phyloP scores from a whole-genome alignment of 73 alveolate species.

The Tetrahymena thermophila region DNA sequence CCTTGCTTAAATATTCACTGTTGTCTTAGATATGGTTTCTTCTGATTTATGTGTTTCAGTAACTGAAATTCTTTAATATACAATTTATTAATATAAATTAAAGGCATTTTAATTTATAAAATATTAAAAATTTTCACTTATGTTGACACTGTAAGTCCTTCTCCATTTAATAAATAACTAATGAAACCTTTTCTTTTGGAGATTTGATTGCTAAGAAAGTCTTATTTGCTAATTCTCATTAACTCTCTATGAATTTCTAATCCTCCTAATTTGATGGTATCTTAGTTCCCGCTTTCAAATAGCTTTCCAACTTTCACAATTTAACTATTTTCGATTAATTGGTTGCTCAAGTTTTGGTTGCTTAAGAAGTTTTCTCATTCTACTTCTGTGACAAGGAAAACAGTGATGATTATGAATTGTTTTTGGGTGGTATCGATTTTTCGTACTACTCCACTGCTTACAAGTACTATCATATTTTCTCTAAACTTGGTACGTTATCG shows the following conservation, averaged over 20 bases:
- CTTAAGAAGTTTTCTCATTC: constrained; percentile 61
- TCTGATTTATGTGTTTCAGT: constrained; percentile 59
- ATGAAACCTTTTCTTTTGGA: constrained; percentile 55
- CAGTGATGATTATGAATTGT: constrained; percentile 53
- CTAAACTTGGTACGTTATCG: constrained; percentile 49
- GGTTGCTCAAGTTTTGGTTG: constrained; percentile 47
- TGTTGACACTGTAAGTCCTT: background rate
- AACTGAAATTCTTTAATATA: background rate
- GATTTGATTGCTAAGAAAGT: constrained; percentile 34
- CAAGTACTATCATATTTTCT: constrained; percentile 55
- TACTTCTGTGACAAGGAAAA: constrained; percentile 53
- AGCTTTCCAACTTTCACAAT: constrained; percentile 44
- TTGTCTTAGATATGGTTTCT: constrained; percentile 67
- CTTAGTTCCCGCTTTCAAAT: constrained; percentile 72
- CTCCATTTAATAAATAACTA: constrained; percentile 24
- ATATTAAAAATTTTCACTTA: background rate
- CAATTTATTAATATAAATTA: background rate
- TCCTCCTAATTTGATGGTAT: constrained; percentile 63
- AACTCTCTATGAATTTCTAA: constrained; percentile 42
- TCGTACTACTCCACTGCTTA: constrained; percentile 51
- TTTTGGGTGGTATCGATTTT: constrained; percentile 62
- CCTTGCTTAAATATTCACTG: constrained; percentile 46
- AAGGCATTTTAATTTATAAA: background rate
- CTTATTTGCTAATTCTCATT: constrained; percentile 55
- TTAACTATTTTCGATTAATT: constrained; percentile 59